Base-by-base conservation (phyloP, 176 grass and related monocot species). In the Musa troglodytarum region DNA sequence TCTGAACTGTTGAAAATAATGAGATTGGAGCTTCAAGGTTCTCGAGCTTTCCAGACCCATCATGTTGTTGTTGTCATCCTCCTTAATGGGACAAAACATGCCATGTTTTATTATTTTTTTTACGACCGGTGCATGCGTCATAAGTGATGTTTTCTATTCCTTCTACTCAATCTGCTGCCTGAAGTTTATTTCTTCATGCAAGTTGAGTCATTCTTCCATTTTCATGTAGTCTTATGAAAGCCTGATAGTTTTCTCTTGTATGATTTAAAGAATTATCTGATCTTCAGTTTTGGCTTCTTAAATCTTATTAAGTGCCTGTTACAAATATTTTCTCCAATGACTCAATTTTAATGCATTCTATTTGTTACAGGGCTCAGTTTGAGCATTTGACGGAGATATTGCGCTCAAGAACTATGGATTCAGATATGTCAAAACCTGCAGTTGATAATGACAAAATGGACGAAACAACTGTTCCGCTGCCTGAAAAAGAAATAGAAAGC, bases 311-410 rank as follows among this genome's bases (percentile, higher is more conserved):
- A 43, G 34, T 43, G 34, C 34, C 34, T 0, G 34, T 43, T 43
- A 43, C 4, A 43, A 43, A 43, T 43, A 43, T 43, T 4, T 43
- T 43, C 34, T 43, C 34, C 34, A 43, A 43, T 43, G 34, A 43
- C 34, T 43, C 4, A 34, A 34, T 34, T 34, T 34, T 34, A 34
- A 43, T 43, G 4, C 34, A 0, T 43, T 43, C 34, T 43, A 43
- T 51, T 72, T 11, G 53, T 13, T 53, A 69, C 85, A 93, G 90
- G 80, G 71, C 80, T 81, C 87, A 93, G 69, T 89, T 87, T 79
- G 87, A 89, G 50, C 82, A 73, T 72, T 78, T 93, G 65, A 89
- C 84, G 13, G 80, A 89, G 67, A 58, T 93, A 54, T 65, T 93
- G 80, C 87, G 82, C 50, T 79, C 74, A 64, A 89, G 87, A 89